Evolutionary conservation across 2,329 filamentous ascomycete genomes (phyloP).

Genomic region (Camptophora hylomeconis): DNA sequence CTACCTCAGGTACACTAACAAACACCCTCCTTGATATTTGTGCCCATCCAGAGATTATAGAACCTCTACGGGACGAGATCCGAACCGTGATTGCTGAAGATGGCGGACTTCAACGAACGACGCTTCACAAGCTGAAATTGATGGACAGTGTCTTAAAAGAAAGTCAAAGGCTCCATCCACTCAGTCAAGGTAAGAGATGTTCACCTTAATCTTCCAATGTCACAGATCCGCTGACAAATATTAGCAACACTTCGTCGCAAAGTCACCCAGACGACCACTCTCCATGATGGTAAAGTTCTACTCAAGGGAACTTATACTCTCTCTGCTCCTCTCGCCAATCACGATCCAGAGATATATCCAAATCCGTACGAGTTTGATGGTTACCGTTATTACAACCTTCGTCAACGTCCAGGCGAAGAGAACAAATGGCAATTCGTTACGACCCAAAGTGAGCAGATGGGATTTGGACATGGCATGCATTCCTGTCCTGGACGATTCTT

Average conservation of each 20-base stretch:
- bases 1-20: not conserved
- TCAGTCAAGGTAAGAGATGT: slow-evolving; percentile 2
- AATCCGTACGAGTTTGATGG: slow-evolving; percentile 22
- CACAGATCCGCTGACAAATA: not conserved
- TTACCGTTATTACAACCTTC: slow-evolving; percentile 22
- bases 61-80: slow-evolving; percentile 41
- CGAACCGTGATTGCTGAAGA: slow-evolving; percentile 28
- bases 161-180: slow-evolving; percentile 2
- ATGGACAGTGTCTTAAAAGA: slow-evolving; percentile 26
- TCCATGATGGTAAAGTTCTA: slow-evolving; percentile 21
- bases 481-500: slow-evolving; percentile 24
- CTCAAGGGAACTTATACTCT: slow-evolving; percentile 19
- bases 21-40: slow-evolving; percentile 39
- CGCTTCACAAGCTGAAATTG: slow-evolving; percentile 22
- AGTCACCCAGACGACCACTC: slow-evolving; percentile 13
- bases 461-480: slow-evolving; percentile 26
- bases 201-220: not conserved
- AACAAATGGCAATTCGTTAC: slow-evolving; percentile 21
- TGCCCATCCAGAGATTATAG: slow-evolving; percentile 36
- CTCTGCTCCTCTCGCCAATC: slow-evolving; percentile 16
- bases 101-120: slow-evolving; percentile 23
- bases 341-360: slow-evolving; percentile 20
- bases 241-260: no score
- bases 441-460: slow-evolving; percentile 20
- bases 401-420: slow-evolving; percentile 20